Percentiles rank a stretch among this genome's conserved stretches.
Conservation (phyloP, 805 yeast genomes). For the Saccharomycopsis fermentans region DNA sequence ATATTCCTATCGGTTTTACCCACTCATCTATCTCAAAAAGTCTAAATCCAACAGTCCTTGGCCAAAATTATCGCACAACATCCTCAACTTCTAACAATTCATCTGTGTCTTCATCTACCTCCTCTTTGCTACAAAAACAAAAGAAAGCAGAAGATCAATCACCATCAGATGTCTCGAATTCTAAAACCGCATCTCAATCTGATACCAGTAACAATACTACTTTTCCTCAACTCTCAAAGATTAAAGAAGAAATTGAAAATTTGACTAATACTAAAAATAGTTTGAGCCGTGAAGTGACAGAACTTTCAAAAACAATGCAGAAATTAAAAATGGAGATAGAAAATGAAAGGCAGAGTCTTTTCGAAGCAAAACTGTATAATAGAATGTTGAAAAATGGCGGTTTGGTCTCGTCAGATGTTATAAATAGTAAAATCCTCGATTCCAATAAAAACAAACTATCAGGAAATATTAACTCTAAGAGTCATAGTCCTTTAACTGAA, state of each 20-base stretch:
- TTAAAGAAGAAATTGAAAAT: constrained; percentile 41
- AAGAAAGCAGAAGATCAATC: background rate
- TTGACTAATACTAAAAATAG: constrained; percentile 38
- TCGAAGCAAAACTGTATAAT: constrained; percentile 7
- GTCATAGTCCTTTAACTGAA: background rate
- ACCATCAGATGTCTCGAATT: background rate
- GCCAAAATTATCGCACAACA: background rate
- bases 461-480: background rate
- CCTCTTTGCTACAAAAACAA: background rate
- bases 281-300: constrained; percentile 36
- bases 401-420: background rate
- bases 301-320: constrained; percentile 20
- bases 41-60: background rate
- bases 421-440: background rate
- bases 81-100: background rate
- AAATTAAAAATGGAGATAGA: constrained; percentile 15
- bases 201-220: background rate
- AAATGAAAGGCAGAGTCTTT: constrained; percentile 7
- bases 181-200: background rate
- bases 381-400: background rate
- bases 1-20: background rate
- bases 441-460: background rate
- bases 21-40: background rate
- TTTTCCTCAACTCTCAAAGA: constrained; percentile 29
- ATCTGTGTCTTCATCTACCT: background rate